Evolutionary conservation across 805 yeast species (phyloP), one percentile per base, ranked within the genome.

Genomic region (Suhomyces kilbournensis): DNA sequence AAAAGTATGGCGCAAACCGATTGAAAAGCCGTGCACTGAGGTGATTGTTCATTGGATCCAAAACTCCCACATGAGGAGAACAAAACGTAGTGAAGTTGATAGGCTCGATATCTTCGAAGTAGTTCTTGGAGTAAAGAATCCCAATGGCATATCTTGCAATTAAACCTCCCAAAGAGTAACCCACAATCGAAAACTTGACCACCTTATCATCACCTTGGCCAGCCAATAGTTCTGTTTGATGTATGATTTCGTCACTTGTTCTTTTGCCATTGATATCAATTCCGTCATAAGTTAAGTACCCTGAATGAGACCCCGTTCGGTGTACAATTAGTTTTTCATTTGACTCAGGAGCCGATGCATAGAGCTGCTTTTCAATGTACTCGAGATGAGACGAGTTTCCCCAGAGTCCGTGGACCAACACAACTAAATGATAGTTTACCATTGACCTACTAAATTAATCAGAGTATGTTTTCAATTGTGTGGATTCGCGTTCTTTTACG

Each of bases 101-200:
- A 2, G 93, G 90, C 38, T 70, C 74, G 12, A 88, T 74, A 3
- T 64, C 60, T 19, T 78, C 75, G 65, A 85, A 87, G 53, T 75
- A 73, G 4, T 78, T 78, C 57, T 78, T 76, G 34, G 76, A 75
- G 56, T 82, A 73, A 56, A 84, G 72, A 45, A 86, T 75, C 1
- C 97, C 97, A 46, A 91, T 76, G 23, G 90, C 85, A 65, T 89
- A 91, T 48, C 97, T 74, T 0, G 91, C 77, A 30, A 93, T 82
- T 34, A 92, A 69, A 0, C 98, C 98, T 20, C 98, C 97, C 53
- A 93, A 71, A 0, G 97, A 89, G 66, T 92, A 93, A 0, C 98
- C 97, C 2, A 89, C 77, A 42, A 93, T 74, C 55, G 96, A 88
- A 47, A 93, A 79, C 58, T 83, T 80, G n/a, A 76, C 73, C 9